Conservation (phyloP, 805 yeast genomes). For the Yarrowia sp. region DNA sequence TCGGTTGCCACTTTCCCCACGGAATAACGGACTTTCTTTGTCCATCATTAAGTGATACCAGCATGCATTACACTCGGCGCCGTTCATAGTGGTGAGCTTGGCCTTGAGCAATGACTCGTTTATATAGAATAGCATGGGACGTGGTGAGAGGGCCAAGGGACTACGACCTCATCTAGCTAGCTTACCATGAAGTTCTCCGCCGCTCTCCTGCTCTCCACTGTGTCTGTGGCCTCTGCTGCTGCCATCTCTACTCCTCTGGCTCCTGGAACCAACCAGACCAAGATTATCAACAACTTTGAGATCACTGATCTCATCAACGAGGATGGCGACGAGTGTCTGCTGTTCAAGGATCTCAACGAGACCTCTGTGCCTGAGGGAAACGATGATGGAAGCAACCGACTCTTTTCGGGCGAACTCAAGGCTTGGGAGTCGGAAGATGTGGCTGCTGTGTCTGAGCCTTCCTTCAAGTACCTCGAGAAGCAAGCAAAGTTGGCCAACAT, state of each 20-base stretch:
- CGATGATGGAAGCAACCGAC: background rate
- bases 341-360: constrained; percentile 11
- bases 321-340: background rate
- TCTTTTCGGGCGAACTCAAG: background rate
- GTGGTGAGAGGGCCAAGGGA: background rate
- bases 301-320: background rate
- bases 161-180: background rate
- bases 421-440: constrained; percentile 5
- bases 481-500: constrained; percentile 27
- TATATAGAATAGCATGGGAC: background rate
- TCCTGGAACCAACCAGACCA: background rate
- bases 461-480: constrained; percentile 13
- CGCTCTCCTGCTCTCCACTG: background rate
- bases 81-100: constrained; percentile 5
- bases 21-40: constrained; percentile 6
- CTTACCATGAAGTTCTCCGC: constrained; percentile 4
- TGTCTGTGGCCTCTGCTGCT: background rate
- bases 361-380: background rate
- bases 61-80: background rate
- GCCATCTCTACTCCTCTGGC: constrained; percentile 1
- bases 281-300: constrained; percentile 12
- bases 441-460: background rate
- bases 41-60: background rate
- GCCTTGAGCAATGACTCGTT: background rate
- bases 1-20: constrained; percentile 8